Evolutionary conservation across 2,329 filamentous ascomycete genomes (phyloP).

Genomic region (Dothideomycetes sp.): DNA sequence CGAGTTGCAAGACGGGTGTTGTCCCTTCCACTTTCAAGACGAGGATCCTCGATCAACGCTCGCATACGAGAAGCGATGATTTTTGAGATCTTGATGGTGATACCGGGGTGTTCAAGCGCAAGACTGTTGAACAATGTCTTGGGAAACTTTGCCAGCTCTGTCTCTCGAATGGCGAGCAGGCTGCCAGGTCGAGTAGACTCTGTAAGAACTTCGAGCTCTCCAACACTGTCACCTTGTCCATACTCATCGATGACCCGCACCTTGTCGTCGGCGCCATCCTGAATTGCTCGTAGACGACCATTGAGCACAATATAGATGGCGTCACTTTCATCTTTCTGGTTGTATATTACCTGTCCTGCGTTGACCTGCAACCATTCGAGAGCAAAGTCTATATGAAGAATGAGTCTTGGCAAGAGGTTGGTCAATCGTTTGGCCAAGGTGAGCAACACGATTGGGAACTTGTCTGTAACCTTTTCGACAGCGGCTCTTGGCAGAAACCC

Average conservation of each 20-base stretch:
- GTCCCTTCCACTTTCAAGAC: conserved; percentile 51
- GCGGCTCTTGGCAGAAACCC: conserved; percentile 81
- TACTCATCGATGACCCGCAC: conserved; percentile 85
- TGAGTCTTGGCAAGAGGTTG: conserved; percentile 73
- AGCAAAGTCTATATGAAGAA: conserved; percentile 95
- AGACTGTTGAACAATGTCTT: conserved; percentile 95
- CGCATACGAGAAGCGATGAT: conserved; percentile 96
- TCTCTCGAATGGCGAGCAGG: conserved; percentile 90
- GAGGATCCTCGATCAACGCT: conserved; percentile 71
- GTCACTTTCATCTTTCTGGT: conserved; percentile 89
- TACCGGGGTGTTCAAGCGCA: conserved; percentile 91
- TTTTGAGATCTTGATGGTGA: conserved; percentile 98
- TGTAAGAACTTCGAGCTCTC: conserved; percentile 92
- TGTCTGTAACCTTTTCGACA: conserved; percentile 84
- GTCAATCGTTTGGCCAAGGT: conserved; percentile 96
- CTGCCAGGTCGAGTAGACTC: conserved; percentile 86
- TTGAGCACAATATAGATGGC: conserved; percentile 98
- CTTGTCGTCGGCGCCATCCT: conserved; percentile 69
- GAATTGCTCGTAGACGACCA: conserved; percentile 73
- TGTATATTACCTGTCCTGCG: conserved; percentile 87
- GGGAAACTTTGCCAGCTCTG: conserved; percentile 90
- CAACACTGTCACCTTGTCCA: conserved; percentile 94
- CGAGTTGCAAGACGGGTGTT: conserved; percentile 43
- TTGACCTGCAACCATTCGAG: conserved; percentile 97
- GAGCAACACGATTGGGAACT: conserved; percentile 79